Conservation (phyloP, 345 rosid genomes). For the Camelina sativa region DNA sequence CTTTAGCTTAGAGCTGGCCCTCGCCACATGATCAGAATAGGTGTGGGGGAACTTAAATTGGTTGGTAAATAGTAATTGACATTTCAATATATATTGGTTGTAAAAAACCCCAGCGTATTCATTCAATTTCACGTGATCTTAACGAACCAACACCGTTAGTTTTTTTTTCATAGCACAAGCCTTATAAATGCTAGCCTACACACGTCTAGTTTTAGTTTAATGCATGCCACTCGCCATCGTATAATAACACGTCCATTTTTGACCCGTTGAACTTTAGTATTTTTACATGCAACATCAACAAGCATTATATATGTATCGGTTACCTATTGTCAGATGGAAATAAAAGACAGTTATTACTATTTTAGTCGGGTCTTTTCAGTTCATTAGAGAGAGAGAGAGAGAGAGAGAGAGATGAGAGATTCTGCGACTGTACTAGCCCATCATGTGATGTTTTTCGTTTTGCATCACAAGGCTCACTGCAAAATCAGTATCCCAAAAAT, state of each 20-base stretch:
- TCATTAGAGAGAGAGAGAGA: slow-evolving; percentile 1
- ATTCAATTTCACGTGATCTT: not conserved
- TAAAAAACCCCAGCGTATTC: not conserved
- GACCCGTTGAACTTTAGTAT: not conserved
- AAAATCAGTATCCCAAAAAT: not conserved
- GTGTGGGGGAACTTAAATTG: slow-evolving; percentile 15
- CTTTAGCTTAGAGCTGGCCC: slow-evolving; percentile 8
- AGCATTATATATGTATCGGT: too few species aligned
- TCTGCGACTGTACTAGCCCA: slow-evolving; percentile 6
- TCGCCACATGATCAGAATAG: slow-evolving; percentile 11
- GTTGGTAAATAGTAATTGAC: slow-evolving; percentile 22
- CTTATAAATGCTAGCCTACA: not conserved
- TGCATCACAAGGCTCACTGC: slow-evolving; percentile 50
- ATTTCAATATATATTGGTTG: slow-evolving; percentile 14
- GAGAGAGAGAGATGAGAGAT: slow-evolving; percentile 17
- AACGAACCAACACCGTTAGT: not conserved
- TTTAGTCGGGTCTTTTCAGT: slow-evolving; percentile 9
- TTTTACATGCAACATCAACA: too few species aligned
- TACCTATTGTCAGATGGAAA: not conserved
- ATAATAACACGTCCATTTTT: not conserved
- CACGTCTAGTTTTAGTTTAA: not conserved
- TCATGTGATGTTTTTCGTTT: slow-evolving; percentile 37
- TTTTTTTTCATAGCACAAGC: not conserved
- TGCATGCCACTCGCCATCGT: not conserved
- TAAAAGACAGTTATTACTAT: not conserved